phyloP scores from a whole-genome alignment of 2,329 filamentous ascomycete genomes.

The Pseudogymnoascus sp. region DNA sequence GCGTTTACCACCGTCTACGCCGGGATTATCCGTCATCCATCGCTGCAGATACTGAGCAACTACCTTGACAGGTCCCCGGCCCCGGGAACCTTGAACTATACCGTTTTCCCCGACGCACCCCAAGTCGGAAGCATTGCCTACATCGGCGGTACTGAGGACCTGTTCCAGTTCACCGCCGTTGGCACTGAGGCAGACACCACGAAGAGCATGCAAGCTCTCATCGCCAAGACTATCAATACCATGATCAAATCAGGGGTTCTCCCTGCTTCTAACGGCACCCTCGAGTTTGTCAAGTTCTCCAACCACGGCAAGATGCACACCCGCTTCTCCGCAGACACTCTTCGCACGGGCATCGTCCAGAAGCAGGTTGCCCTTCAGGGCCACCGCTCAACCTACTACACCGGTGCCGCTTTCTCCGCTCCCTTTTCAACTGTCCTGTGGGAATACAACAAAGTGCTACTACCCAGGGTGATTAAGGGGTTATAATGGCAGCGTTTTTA shows the following conservation, averaged over 20 bases:
- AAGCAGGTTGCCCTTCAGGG: conserved; percentile 38
- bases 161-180: conserved; percentile 29
- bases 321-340: conserved; percentile 28
- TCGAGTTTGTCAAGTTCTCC: conserved; percentile 30
- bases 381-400: conserved; percentile 37
- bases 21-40: conserved; percentile 24
- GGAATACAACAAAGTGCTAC: conserved; percentile 28
- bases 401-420: conserved; percentile 32
- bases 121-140: conserved; percentile 27
- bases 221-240: conserved; percentile 24
- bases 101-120: conserved; percentile 20
- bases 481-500: neutral
- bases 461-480: conserved; percentile 19
- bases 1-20: conserved; percentile 21
- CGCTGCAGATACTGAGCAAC: conserved; percentile 18
- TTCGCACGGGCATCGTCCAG: conserved; percentile 36
- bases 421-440: conserved; percentile 30
- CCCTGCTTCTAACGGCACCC: conserved; percentile 13
- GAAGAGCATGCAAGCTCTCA: conserved; percentile 22
- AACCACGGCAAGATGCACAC: conserved; percentile 34
- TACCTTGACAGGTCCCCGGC: conserved; percentile 21
- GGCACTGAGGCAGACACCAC: conserved; percentile 20
- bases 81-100: conserved; percentile 21
- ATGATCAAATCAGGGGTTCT: conserved; percentile 24
- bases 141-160: conserved; percentile 25